phyloP scores from a whole-genome alignment of 2,329 filamentous ascomycete species.

The Fusarium chuoi region DNA sequence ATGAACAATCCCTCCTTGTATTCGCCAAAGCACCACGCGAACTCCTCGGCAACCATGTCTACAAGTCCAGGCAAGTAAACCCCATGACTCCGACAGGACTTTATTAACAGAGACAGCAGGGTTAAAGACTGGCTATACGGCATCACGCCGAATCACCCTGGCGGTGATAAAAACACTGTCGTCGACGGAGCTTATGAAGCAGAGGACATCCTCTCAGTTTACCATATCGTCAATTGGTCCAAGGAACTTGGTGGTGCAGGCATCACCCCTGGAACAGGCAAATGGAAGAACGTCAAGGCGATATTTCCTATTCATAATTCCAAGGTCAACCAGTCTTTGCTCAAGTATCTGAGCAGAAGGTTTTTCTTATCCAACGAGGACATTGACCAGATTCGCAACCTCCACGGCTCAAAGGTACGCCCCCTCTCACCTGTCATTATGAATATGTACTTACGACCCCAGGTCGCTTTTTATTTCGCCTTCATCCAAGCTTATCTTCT shows the following conservation, averaged over 20 bases:
- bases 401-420: slow-evolving; percentile 67
- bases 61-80: slow-evolving; percentile 68
- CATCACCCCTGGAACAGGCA: slow-evolving; percentile 66
- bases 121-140: slow-evolving; percentile 81
- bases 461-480: slow-evolving; percentile 85
- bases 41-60: slow-evolving; percentile 71
- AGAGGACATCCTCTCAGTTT: slow-evolving; percentile 76
- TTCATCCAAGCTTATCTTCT: slow-evolving; percentile 81
- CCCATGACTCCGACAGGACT: fast-evolving
- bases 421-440: fast-evolving
- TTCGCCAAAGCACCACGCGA: slow-evolving; percentile 73
- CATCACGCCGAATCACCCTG: slow-evolving; percentile 71
- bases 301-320: slow-evolving; percentile 73
- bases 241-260: slow-evolving; percentile 70
- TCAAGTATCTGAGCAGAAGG: slow-evolving; percentile 66
- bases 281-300: slow-evolving; percentile 69
- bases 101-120: slow-evolving; percentile 51
- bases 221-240: slow-evolving; percentile 71
- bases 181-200: slow-evolving; percentile 65
- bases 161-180: slow-evolving; percentile 62
- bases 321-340: slow-evolving; percentile 63
- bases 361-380: slow-evolving; percentile 61
- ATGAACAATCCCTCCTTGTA: slow-evolving; percentile 72
- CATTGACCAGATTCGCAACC: slow-evolving; percentile 68
- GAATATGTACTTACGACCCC: fast-evolving